phyloP scores from a whole-genome alignment of 176 grass and related monocot genomes.

The Cenchrus purpureus region DNA sequence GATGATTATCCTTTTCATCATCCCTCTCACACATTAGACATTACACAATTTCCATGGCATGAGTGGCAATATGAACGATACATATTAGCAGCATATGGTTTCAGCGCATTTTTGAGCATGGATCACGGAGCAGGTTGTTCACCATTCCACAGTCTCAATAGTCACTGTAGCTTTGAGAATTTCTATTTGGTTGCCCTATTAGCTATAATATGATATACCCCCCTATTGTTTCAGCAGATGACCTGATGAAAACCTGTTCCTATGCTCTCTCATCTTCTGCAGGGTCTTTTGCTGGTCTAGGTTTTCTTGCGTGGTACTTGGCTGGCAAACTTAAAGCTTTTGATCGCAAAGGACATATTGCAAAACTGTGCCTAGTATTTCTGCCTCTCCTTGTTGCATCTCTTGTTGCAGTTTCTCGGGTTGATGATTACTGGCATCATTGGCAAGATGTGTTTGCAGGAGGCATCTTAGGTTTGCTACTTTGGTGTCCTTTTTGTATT shows the following conservation, averaged over 20 bases:
- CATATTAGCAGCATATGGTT: not conserved
- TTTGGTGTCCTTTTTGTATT: conserved; percentile 7
- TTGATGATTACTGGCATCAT: conserved; percentile 74
- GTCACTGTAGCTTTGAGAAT: not conserved
- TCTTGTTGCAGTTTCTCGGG: conserved; percentile 62
- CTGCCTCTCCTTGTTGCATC: conserved; percentile 59
- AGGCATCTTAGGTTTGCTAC: conserved; percentile 49
- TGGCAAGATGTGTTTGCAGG: conserved; percentile 69
- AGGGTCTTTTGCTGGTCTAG: conserved; percentile 67
- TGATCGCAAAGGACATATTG: conserved; percentile 60
- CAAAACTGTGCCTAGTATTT: conserved; percentile 61
- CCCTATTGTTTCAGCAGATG: not conserved
- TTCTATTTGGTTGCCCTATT: not conserved
- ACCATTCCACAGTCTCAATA: not conserved
- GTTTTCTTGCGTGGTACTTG: conserved; percentile 63
- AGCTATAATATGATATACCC: conserved; percentile 1
- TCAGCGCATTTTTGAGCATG: not conserved
- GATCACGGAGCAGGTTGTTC: not conserved
- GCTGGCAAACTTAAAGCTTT: conserved; percentile 65
- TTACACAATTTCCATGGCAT: conserved; percentile 1
- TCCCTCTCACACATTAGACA: not conserved
- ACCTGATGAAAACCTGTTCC: conserved; percentile 12
- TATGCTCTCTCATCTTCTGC: conserved; percentile 21
- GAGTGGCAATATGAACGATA: not conserved
- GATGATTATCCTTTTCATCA: not conserved